Base-by-base conservation (phyloP, 805 yeast species). In the Metschnikowia rubicola region DNA sequence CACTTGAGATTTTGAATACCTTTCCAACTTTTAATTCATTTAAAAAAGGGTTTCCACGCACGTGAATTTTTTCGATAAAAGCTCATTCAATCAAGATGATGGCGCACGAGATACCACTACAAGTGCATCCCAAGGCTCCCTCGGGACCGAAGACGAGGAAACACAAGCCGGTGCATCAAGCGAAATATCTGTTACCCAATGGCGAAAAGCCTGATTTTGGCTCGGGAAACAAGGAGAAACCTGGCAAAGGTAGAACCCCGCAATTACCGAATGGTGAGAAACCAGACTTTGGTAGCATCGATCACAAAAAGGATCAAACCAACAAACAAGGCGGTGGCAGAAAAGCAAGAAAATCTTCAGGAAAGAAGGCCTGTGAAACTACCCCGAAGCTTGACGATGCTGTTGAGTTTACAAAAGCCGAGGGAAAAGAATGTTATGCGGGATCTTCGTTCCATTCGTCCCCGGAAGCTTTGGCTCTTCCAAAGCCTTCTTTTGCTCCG, bases 401-500 rank as follows among this genome's bases (percentile, higher is more conserved):
- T 11, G 29, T 13, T 12, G 39, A 21, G 7, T 31, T 30, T 10
- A 39, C 41, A 4, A 17, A 29, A 34, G 35, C 28, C 37, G 35
- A 49, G 33, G 55, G 39, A 7, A 51, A 54, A 42, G 55, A 68
- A 29, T 66, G 71, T 43, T 78, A 77, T 60, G 83, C 83, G 44
- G 83, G 83, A 30, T 74, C 81, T 33, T 75, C 82, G 33, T 78
- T 78, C 57, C 80, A 75, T 57, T 73, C 79, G 30, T 77, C 80
- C 21, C 83, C 83, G 1, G 77, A 78, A 31, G 81, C 82, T 4
- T 63, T 77, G 47, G 74, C 78, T 12, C 70, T 78, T 50, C 83
- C 83, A 13, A 78, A 77, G 53, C 83, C 83, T 9, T 70, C 80
- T 7, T 78, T 78, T 55, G 70, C 66, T 39, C 34, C 35, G 11